phyloP scores from a whole-genome alignment of 129 eudicot species.

The Saposhnikovia divaricata region DNA sequence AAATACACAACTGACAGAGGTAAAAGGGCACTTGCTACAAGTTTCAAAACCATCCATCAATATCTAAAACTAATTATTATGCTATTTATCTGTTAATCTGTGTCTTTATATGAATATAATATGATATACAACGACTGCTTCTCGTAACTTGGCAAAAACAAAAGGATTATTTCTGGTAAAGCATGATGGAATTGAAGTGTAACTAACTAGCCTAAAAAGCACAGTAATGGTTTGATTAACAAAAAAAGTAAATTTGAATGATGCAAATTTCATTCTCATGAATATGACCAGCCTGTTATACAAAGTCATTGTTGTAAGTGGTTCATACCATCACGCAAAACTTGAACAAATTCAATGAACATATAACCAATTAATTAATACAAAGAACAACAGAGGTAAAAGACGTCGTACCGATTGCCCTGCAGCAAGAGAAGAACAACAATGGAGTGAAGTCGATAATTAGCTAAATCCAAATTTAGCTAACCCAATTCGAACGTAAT shows the following conservation, averaged over 20 bases:
- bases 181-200: too few species aligned
- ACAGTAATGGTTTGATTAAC: background rate
- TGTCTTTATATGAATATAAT: background rate
- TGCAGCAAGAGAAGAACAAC: too few species aligned
- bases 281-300: background rate
- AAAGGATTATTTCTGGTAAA: background rate
- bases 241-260: too few species aligned
- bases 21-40: conserved; percentile 37
- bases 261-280: background rate
- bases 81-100: background rate
- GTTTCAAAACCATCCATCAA: conserved; percentile 9
- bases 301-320: background rate
- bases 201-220: background rate
- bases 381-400: too few species aligned
- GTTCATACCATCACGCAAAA: background rate
- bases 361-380: too few species aligned
- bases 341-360: too few species aligned
- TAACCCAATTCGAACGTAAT: too few species aligned
- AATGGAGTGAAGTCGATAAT: too few species aligned
- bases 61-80: background rate
- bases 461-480: too few species aligned
- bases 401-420: too few species aligned
- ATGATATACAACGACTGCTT: background rate
- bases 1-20: too few species aligned
- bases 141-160: background rate